These are phyloP conservation scores for Pouteria glomerata DNA, from an alignment of 148 eudicot genomes.

Conservation along the genomic window DNA sequence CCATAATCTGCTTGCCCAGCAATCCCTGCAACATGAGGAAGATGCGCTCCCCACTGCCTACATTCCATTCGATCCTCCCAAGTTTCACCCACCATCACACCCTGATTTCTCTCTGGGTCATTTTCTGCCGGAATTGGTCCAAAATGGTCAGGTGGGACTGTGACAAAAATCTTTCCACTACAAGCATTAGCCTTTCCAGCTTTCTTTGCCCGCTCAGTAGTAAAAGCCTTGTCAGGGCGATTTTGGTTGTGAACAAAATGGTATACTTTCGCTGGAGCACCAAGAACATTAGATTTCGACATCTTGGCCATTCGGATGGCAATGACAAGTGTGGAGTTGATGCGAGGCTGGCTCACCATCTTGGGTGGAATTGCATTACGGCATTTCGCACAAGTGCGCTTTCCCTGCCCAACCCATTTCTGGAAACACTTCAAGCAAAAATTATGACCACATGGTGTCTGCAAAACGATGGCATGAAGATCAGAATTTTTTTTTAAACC, in stretches of 20 bases:
- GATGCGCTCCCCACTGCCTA: slow-evolving; percentile 96
- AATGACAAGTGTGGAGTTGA: slow-evolving; percentile 68
- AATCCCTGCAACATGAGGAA: slow-evolving; percentile 92
- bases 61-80: slow-evolving; percentile 89
- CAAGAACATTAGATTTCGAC: slow-evolving; percentile 22
- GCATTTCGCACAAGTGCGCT: slow-evolving; percentile 77
- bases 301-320: slow-evolving; percentile 79
- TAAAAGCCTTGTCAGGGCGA: slow-evolving; percentile 77
- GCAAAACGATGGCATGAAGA: slow-evolving; percentile 13
- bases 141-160: slow-evolving; percentile 65
- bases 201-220: slow-evolving; percentile 76
- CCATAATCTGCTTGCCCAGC: slow-evolving; percentile 73
- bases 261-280: slow-evolving; percentile 40
- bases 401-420: slow-evolving; percentile 83
- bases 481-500: too few relatives aligned
- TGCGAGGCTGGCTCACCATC: slow-evolving; percentile 71
- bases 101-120: slow-evolving; percentile 66
- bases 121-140: slow-evolving; percentile 79
- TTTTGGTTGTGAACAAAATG: slow-evolving; percentile 62
- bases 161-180: slow-evolving; percentile 94
- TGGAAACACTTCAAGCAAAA: slow-evolving; percentile 91
- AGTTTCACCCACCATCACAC: slow-evolving; percentile 74
- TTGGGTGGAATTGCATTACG: slow-evolving; percentile 51
- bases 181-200: slow-evolving; percentile 85
- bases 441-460: slow-evolving; percentile 97